Evolutionary conservation across 2,329 filamentous ascomycete genomes (phyloP).

Genomic region (Immersiporthe knoxdaviesiana): DNA sequence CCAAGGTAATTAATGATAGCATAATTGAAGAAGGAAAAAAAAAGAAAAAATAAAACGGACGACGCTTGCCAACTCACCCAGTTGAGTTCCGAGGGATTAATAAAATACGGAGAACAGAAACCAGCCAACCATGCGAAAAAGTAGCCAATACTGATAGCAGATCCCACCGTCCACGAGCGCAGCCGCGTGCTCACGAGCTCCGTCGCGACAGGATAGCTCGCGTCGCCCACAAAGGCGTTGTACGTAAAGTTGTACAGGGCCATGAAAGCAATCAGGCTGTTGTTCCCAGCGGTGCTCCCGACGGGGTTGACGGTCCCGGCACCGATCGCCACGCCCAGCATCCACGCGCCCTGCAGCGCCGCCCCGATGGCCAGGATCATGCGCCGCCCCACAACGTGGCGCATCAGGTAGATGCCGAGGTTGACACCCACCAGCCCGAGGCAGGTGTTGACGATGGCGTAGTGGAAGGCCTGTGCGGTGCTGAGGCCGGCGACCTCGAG

Average conservation of each 20-base stretch:
- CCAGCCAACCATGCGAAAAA: conserved; percentile 50
- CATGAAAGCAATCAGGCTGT: conserved; percentile 42
- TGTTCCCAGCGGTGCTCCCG: conserved; percentile 36
- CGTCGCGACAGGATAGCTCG: conserved; percentile 46
- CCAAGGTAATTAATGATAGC: too few species aligned
- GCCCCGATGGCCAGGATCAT: conserved; percentile 52
- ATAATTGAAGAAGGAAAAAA: neutral
- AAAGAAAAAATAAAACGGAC: fast-evolving
- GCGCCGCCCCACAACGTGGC: conserved; percentile 49
- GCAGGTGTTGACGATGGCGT: conserved; percentile 53
- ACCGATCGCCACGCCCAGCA: conserved; percentile 49
- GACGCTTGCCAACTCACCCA: too few species aligned
- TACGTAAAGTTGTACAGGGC: conserved; percentile 42
- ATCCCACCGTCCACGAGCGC: conserved; percentile 52
- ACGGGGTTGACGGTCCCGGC: conserved; percentile 26
- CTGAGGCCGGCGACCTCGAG: conserved; percentile 45
- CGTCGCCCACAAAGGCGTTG: conserved; percentile 45
- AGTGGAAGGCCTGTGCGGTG: conserved; percentile 51
- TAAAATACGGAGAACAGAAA: conserved; percentile 52
- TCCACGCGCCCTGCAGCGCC: conserved; percentile 46
- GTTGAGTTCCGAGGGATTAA: conserved; percentile 46
- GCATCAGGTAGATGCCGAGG: conserved; percentile 52
- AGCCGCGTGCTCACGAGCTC: conserved; percentile 49
- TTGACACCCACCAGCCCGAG: conserved; percentile 53
- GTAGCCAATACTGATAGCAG: conserved; percentile 51